Base-by-base conservation (phyloP, 2,329 filamentous ascomycete species). In the Claviceps monticola region DNA sequence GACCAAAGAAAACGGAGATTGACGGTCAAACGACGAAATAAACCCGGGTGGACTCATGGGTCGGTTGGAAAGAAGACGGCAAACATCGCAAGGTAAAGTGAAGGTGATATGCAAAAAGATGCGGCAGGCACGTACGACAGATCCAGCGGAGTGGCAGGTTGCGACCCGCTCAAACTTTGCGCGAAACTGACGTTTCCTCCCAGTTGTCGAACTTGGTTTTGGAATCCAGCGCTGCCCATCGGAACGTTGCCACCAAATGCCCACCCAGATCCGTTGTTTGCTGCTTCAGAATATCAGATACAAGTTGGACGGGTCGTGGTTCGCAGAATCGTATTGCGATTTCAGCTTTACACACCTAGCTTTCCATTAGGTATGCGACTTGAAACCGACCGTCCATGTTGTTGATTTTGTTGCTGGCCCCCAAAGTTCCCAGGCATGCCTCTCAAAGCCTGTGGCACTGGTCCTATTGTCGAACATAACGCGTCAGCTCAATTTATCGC, bases 361-460 rank as follows among this genome's bases (percentile, higher is more conserved):
- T 84, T 84, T 51, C 79, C 79, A 59, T 80, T 82, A 53, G 79
- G 79, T 74, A 84, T 71, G 62, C 80, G 74, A 64, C 66, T 78
- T 51, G 79, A 73, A 43, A 75, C 74, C 56, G 71, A 69, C 62
- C 80, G 74, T 51, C 70, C 75, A 57, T 57, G 62, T 56, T 69
- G 69, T 56, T 80, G 79, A 53, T 73, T 73, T 65, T 79, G 78
- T 65, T 78, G 79, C 59, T 80, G 78, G 59, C 71, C 71, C 57
- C 72, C 74, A 64, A 82, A 83, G 56, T 75, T 76, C 60, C 72
- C 73, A 51, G 79, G 79, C 68, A 83, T 74, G 60, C 78, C 77
- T 59, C 80, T 76, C 60, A 83, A 65, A 61, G 77, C 72, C 68
- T 81, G 80, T 59, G 78, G 79, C 70, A 78, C 74, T 62, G 76